Evolutionary conservation across 78 protist genomes (phyloP), one percentile per base, ranked within the genome.

Genomic region (Pigoraptor vietnamica): DNA sequence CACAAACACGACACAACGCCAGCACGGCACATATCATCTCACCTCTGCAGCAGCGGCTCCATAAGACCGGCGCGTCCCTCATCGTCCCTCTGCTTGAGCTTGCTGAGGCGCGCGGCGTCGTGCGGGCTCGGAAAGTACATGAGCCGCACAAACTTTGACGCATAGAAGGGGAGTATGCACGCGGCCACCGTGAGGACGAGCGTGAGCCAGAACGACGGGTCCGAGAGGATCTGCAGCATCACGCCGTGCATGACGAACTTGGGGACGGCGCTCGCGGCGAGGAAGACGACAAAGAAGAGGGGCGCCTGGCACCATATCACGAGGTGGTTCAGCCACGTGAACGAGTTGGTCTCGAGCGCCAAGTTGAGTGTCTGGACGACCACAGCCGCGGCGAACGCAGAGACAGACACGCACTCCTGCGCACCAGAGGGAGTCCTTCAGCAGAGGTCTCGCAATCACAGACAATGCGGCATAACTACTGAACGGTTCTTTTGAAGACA

Each of bases 311-410:
- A 94, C 92, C 93, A 92, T 34, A 96, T 82, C 35, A 92, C 37
- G 24, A 94, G 23, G 21, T 91, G 94, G 48, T 94, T 94, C 36
- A 91, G 87, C 91, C 87, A 37, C n/a, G 97, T 93, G 55, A 94
- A 55, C 1, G 35, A 39, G 90, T 93, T 87, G 1, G 95, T 91
- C 35, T 95, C 96, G 36, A 94, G 37, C 90, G 92, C 87, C 14
- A 97, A 67, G 24, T 94, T 95, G 24, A 92, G 23, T 9, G 93
- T 40, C 40, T 97, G 96, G 33, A 96, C 37, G 1, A 94, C 9
- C 9, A 97, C 84, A 6, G 95, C 89, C 0, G 93, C 88, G 24
- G 96, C 92, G 90, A 92, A 97, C 29, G 96, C 90, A 9, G 91
- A 88, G 89, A 95, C 94, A n/a, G 92, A 91, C 10, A 95, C 21